phyloP scores from a whole-genome alignment of 1,284 basidiomycete species.

The Apiotrichum siamense region DNA sequence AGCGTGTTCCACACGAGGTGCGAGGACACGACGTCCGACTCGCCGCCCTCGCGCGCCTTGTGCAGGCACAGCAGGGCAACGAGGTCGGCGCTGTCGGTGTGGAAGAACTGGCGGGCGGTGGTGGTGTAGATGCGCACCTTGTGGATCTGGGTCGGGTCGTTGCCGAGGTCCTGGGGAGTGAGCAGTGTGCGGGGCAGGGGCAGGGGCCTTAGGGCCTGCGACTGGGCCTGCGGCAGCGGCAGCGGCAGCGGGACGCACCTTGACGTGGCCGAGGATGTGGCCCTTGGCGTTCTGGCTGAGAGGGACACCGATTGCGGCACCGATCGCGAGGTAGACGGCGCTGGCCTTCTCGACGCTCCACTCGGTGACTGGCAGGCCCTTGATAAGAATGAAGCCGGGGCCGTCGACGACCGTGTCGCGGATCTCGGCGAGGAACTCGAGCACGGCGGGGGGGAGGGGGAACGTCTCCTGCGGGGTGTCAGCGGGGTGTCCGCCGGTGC shows the following conservation, averaged over 20 bases:
- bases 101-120: conserved; percentile 48
- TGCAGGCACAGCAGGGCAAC: conserved; percentile 50
- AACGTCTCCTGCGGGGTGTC: conserved; percentile 23
- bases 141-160: conserved; percentile 49
- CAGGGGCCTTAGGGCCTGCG: too few relatives aligned
- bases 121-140: conserved; percentile 50
- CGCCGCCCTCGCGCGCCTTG: conserved; percentile 51
- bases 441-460: conserved; percentile 19
- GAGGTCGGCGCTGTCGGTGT: conserved; percentile 39
- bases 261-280: conserved; percentile 49
- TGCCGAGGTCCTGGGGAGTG: conserved; percentile 41
- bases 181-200: too few relatives aligned
- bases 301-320: conserved; percentile 41
- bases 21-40: conserved; percentile 48
- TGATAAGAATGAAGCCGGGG: conserved; percentile 47
- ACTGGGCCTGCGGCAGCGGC: too few relatives aligned
- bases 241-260: conserved; percentile 18
- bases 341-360: conserved; percentile 44
- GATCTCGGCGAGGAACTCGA: conserved; percentile 21
- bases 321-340: conserved; percentile 47
- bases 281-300: conserved; percentile 47
- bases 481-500: neutral
- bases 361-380: conserved; percentile 44
- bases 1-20: conserved; percentile 49
- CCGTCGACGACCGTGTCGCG: conserved; percentile 33